A percentile compares a stretch with the other conserved stretches of the same genome.
phyloP scores from a whole-genome alignment of 1,284 basidiomycete species.

The Anthracocystis walkeri region DNA sequence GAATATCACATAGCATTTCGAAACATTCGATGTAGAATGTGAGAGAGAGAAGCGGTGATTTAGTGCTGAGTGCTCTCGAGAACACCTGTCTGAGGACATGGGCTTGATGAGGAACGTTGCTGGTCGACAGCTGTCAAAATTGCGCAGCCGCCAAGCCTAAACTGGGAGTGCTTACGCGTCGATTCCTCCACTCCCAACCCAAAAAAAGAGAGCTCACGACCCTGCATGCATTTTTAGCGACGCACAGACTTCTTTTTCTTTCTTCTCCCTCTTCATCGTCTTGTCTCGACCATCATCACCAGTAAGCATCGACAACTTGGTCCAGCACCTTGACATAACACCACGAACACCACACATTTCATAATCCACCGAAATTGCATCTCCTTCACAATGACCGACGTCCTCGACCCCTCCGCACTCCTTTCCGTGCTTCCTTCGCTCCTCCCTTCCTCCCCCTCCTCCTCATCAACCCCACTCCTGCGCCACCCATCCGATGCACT shows the following conservation, averaged over 20 bases:
- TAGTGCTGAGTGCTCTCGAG: no score
- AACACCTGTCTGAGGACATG: no score
- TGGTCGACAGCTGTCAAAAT: no score
- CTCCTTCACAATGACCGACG: constrained; percentile 24
- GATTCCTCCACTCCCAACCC: no score
- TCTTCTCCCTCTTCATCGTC: not conserved
- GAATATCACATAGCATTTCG: not conserved
- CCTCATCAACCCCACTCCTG: constrained; percentile 17
- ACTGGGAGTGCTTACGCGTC: no score
- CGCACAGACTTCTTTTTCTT: constrained; percentile 2
- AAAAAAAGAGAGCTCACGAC: no score
- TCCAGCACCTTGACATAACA: no score
- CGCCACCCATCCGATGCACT: constrained; percentile 54
- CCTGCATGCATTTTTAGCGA: not conserved
- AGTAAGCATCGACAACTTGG: not conserved
- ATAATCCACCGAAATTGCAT: not conserved
- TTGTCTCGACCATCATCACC: not conserved
- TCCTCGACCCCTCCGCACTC: constrained; percentile 58
- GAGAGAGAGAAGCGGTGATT: no score
- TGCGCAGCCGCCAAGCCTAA: no score
- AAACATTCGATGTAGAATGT: no score
- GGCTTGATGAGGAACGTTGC: no score
- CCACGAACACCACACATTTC: no score
- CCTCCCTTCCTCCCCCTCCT: constrained; percentile 16
- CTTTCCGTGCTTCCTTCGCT: constrained; percentile 50